These are phyloP conservation scores for Dalbergia cultrata DNA, from an alignment of 306 rosid species.

Conservation along the genomic window DNA sequence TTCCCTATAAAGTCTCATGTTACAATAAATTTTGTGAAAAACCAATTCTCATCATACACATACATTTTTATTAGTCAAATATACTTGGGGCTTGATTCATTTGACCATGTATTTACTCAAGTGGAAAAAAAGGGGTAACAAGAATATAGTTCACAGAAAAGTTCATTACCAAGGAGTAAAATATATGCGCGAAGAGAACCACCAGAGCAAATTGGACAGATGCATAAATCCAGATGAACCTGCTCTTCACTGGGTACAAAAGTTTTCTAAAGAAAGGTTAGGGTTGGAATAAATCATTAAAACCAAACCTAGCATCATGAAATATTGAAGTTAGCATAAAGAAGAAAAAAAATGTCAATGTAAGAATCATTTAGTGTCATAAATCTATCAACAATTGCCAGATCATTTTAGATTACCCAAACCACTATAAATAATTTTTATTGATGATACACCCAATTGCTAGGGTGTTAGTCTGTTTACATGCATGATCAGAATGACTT, in stretches of 20 bases:
- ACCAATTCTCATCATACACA: background rate
- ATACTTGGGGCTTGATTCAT: conserved; percentile 10
- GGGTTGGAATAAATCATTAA: background rate
- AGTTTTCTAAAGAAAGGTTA: conserved; percentile 35
- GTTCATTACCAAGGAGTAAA: conserved; percentile 86
- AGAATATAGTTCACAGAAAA: conserved; percentile 13
- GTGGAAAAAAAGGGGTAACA: background rate
- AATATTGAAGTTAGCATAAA: background rate
- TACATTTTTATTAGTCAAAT: conserved; percentile 2
- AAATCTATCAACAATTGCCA: conserved; percentile 16
- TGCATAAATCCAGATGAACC: conserved; percentile 96
- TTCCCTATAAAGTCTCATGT: background rate
- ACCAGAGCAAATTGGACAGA: conserved; percentile 90
- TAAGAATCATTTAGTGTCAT: conserved; percentile 14
- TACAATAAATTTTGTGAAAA: background rate
- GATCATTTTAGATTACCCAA: conserved; percentile 15
- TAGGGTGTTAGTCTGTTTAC: background rate
- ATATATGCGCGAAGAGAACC: conserved; percentile 93
- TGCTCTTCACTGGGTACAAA: conserved; percentile 76
- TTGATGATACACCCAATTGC: background rate
- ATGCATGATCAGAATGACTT: background rate
- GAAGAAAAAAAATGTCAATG: background rate
- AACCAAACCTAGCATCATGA: conserved; percentile 27
- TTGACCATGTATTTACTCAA: conserved; percentile 29
- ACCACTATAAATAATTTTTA: background rate